phyloP scores from a whole-genome alignment of 441 rosid species.

The Erysimum pusillum region DNA sequence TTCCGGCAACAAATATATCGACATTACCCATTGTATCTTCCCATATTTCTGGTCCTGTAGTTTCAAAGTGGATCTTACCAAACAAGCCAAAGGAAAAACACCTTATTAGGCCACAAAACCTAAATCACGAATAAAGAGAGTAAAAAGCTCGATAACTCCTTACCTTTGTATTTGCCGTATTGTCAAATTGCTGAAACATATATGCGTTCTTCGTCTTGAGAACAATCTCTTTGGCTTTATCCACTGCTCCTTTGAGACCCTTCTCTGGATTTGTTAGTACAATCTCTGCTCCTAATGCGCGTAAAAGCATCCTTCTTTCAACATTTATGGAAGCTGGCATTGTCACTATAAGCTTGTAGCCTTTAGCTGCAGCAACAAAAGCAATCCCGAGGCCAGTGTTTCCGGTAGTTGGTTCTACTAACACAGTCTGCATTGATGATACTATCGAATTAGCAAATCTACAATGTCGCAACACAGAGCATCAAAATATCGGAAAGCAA shows the following conservation, averaged over 20 bases:
- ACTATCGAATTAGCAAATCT: slow-evolving; percentile 35
- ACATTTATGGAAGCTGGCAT: slow-evolving; percentile 89
- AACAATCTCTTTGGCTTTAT: slow-evolving; percentile 85
- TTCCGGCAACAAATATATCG: slow-evolving; percentile 80
- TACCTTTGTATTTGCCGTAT: slow-evolving; percentile 76
- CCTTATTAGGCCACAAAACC: slow-evolving; percentile 17
- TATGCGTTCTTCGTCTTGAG: slow-evolving; percentile 66
- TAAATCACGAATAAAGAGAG: not conserved
- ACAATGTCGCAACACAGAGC: slow-evolving; percentile 4
- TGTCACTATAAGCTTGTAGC: slow-evolving; percentile 79
- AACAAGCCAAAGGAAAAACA: slow-evolving; percentile 36
- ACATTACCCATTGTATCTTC: slow-evolving; percentile 87
- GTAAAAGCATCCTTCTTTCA: slow-evolving; percentile 86
- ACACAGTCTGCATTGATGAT: slow-evolving; percentile 58
- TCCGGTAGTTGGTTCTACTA: slow-evolving; percentile 88
- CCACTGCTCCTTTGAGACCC: slow-evolving; percentile 86
- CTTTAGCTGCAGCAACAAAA: slow-evolving; percentile 88
- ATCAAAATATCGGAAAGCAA: not conserved
- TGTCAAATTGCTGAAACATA: slow-evolving; percentile 87
- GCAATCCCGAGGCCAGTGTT: slow-evolving; percentile 91
- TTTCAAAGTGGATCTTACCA: slow-evolving; percentile 84
- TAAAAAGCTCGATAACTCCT: not conserved
- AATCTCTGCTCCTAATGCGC: slow-evolving; percentile 88
- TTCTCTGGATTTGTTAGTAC: slow-evolving; percentile 82
- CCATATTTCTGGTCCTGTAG: slow-evolving; percentile 97